Conservation (phyloP, 768 basidiomycete species). For the Macrolepiota albuminosa region DNA sequence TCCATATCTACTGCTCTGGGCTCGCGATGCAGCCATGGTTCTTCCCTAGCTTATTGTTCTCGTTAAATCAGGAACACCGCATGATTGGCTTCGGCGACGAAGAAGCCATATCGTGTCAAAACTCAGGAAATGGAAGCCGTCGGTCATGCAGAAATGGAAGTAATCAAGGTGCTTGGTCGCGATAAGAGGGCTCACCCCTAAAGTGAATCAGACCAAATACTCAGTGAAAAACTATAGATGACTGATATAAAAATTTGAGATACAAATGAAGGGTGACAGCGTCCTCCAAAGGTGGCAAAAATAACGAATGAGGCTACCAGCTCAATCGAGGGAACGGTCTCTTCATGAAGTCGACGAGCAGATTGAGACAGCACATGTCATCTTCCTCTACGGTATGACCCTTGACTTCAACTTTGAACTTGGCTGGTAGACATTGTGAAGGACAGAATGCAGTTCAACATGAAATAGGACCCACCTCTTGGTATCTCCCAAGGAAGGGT, state of each 20-base stretch:
- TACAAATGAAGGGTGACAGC: background rate
- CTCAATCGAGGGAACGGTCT: constrained; percentile 27
- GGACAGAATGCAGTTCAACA: constrained; percentile 1
- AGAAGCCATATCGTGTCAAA: constrained; percentile 6
- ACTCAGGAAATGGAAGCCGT: background rate
- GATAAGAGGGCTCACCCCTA: background rate
- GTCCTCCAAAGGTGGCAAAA: background rate
- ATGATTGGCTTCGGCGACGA: constrained; percentile 11
- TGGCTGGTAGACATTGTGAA: constrained; percentile 48
- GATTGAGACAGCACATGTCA: constrained; percentile 73
- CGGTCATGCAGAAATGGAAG: background rate
- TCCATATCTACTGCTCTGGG: constrained; percentile 13
- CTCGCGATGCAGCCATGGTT: constrained; percentile 8
- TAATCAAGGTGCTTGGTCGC: background rate
- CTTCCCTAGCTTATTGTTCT: constrained; percentile 27
- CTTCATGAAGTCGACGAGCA: constrained; percentile 74
- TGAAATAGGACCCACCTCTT: constrained; percentile 39
- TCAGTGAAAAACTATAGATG: background rate
- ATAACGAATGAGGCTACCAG: constrained; percentile 20
- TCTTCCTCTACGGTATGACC: constrained; percentile 73
- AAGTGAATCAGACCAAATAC: background rate
- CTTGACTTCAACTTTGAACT: constrained; percentile 66
- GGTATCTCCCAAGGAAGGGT: constrained; percentile 91
- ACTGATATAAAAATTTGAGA: background rate
- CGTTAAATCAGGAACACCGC: constrained; percentile 19